Evolutionary conservation across 1,284 basidiomycete species (phyloP), one percentile per base, ranked within the genome.

Genomic region (Golubevia pallescens): DNA sequence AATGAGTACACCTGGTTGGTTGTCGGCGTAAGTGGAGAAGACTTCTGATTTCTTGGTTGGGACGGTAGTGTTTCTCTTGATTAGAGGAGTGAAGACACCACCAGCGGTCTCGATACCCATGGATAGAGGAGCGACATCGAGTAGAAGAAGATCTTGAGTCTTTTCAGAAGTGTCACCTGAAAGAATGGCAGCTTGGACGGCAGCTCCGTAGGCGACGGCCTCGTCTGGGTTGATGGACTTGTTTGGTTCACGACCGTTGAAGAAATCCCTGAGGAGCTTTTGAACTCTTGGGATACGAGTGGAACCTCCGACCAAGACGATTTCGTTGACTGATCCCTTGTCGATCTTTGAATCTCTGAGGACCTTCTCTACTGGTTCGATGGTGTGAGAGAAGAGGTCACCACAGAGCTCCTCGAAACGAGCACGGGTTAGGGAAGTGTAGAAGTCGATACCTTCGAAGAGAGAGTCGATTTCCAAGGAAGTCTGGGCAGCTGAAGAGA

Each of bases 11-110:
- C 94, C 94, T 70, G 95, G 94, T 87, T 99, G 97, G 90, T 99
- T 98, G 90, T 99, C 96, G 75, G 95, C 92, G 89, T 96, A 97
- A 54, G 97, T 99, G 60, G 96, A 97, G 92, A 99, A 98, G 87
- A 93, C 92, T 89, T 98, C 94, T 24, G 94, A 94, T 90, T 98
- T 98, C 90, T 97, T 98, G 86, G 96, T 98, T 60, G 96, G 96
- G 78, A 99, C 93, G 63, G 95, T 97, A 78, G 97, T 98, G 90
- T 99, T 99, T 75, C 95, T 92, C 89, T 94, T 95, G 90, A 98
- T 97, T 80, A 99, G 91, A 52, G 93, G 91, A 57, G 94, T 97
- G 92, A 97, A 95, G 87, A 97, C 95, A 92, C 96, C 96, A 88
- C 97, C 96, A 80, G 95, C 93, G 66, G 95, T 99, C 89, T 98